phyloP scores from a whole-genome alignment of 176 grass and related monocot species.

The Raddia distichophylla region DNA sequence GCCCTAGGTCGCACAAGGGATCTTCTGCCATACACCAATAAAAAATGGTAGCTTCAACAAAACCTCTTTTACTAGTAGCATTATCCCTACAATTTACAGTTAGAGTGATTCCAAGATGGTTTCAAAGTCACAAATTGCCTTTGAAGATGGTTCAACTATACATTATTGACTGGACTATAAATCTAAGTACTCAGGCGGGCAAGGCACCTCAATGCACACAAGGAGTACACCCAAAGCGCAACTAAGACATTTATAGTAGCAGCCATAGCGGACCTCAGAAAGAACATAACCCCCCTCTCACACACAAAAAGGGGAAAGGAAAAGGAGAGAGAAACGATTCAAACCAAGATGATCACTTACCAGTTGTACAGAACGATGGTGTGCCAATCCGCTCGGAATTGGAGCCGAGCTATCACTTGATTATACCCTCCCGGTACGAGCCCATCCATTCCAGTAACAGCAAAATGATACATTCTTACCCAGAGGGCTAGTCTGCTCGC shows the following conservation, averaged over 20 bases:
- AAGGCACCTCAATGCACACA: background rate
- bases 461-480: no score
- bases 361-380: no score
- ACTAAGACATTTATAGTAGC: background rate
- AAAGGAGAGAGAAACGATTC: background rate
- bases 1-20: slow-evolving; percentile 1
- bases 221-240: background rate
- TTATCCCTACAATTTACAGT: background rate
- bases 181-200: background rate
- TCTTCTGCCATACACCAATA: slow-evolving; percentile 13
- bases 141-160: background rate
- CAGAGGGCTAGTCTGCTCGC: no score
- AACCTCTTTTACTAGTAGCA: background rate
- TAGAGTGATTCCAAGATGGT: no score
- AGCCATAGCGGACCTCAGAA: background rate
- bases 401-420: no score
- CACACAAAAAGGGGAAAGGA: background rate
- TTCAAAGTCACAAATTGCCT: background rate
- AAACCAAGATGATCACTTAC: no score
- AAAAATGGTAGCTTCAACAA: background rate
- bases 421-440: no score
- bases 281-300: background rate
- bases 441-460: no score
- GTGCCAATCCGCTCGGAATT: no score
- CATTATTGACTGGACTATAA: background rate